These are phyloP conservation scores for Stephania yunnanensis DNA, from an alignment of 164 flowering plant genomes.

Conservation along the genomic window DNA sequence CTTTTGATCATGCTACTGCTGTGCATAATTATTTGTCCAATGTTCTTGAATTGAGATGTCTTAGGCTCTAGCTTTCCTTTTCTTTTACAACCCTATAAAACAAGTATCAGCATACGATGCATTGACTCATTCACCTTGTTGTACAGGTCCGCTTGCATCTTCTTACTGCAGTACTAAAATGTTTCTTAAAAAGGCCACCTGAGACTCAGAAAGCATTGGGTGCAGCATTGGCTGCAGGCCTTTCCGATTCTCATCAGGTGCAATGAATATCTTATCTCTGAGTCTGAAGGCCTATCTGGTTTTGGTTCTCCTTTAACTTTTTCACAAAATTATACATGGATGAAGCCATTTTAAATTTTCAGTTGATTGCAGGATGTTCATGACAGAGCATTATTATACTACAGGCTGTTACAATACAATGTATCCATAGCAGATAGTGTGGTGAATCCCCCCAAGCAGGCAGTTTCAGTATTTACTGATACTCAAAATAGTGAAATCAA, in stretches of 20 bases:
- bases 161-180: conserved; percentile 90
- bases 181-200: conserved; percentile 91
- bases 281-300: background rate
- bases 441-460: conserved; percentile 96
- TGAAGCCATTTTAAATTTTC: conserved; percentile 11
- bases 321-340: background rate
- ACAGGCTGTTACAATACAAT: conserved; percentile 80
- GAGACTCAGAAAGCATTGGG: conserved; percentile 93
- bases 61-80: background rate
- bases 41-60: background rate
- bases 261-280: background rate
- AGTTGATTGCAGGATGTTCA: conserved; percentile 87
- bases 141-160: conserved; percentile 89
- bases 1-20: background rate
- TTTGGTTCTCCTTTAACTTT: background rate
- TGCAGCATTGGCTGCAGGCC: conserved; percentile 83
- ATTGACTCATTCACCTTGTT: conserved; percentile 7
- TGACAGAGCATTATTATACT: conserved; percentile 95
- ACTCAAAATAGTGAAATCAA: conserved; percentile 92
- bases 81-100: background rate
- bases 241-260: conserved; percentile 96
- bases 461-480: conserved; percentile 98
- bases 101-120: background rate
- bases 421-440: conserved; percentile 76
- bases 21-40: background rate